A percentile compares a stretch with the other conserved stretches of the same genome.
Evolutionary conservation across 345 rosid species (phyloP).

Genomic region (Hibiscus syriacus): DNA sequence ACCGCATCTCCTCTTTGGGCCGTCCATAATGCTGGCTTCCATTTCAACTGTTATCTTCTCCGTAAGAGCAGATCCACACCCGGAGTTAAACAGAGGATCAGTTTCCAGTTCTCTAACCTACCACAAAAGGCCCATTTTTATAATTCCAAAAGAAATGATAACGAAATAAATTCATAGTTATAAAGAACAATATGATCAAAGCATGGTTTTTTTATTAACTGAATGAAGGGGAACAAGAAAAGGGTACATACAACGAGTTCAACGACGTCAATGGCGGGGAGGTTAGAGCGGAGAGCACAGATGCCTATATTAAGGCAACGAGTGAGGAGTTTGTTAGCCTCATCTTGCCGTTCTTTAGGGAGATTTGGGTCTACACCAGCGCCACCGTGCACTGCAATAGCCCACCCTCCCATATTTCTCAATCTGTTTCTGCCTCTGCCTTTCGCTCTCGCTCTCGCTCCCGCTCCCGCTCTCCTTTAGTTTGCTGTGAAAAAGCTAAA

Average conservation of each 20-base stretch:
- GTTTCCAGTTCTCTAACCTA: conserved; percentile 80
- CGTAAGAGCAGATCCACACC: conserved; percentile 88
- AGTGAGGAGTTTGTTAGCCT: conserved; percentile 73
- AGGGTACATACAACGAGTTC: conserved; percentile 67
- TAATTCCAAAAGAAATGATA: no score
- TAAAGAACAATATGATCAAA: neutral
- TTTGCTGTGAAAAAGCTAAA: neutral
- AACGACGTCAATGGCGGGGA: conserved; percentile 81
- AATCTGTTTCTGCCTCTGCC: neutral
- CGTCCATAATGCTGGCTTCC: conserved; percentile 99
- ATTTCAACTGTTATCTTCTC: conserved; percentile 85
- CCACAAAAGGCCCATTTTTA: neutral
- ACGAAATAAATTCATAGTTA: neutral
- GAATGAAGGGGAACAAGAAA: neutral
- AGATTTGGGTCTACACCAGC: conserved; percentile 95
- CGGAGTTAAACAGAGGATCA: conserved; percentile 91
- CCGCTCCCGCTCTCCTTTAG: neutral
- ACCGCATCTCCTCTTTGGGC: conserved; percentile 75
- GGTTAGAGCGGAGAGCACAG: conserved; percentile 64
- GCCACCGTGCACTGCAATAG: conserved; percentile 97
- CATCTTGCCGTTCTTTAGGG: conserved; percentile 66
- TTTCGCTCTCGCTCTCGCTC: no score
- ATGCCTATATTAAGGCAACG: conserved; percentile 88
- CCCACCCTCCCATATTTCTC: conserved; percentile 66
- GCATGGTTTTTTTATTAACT: neutral